Percentiles rank a stretch among this genome's conserved stretches.
phyloP scores from a whole-genome alignment of 139 green algal genomes.

The Asterochloris erici region DNA sequence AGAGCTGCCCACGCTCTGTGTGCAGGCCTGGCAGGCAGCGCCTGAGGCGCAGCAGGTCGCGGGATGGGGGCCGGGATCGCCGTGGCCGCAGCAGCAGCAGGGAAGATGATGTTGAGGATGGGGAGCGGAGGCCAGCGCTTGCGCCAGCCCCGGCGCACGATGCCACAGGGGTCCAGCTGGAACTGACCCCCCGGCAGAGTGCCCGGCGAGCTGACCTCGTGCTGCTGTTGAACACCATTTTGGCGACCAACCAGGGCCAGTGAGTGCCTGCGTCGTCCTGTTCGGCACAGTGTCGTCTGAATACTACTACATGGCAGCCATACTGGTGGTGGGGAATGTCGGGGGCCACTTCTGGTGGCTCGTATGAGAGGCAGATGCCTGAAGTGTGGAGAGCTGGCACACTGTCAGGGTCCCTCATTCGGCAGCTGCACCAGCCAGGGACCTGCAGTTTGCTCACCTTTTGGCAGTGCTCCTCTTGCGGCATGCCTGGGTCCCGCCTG shows the following conservation, averaged over 20 bases:
- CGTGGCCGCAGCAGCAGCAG: slow-evolving; percentile 2
- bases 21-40: slow-evolving; percentile 3
- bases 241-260: slow-evolving; percentile 51
- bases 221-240: slow-evolving; percentile 81
- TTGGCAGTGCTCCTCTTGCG: too few species aligned
- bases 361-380: not conserved
- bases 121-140: not conserved
- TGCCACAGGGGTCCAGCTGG: not conserved
- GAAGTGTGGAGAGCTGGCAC: too few species aligned
- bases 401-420: too few species aligned
- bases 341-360: not conserved
- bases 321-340: not conserved
- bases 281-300: not conserved
- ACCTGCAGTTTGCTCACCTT: too few species aligned
- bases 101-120: slow-evolving; percentile 10
- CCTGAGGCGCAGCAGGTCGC: slow-evolving; percentile 15
- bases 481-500: too few species aligned
- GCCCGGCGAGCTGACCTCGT: slow-evolving; percentile 82
- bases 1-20: too few species aligned
- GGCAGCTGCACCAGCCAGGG: too few species aligned
- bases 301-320: not conserved
- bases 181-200: slow-evolving; percentile 62
- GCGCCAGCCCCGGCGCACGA: not conserved
- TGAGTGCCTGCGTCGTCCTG: not conserved
- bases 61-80: not conserved